Evolutionary conservation across 176 grass and related monocot genomes (phyloP).

Genomic region (Carex littledalei): DNA sequence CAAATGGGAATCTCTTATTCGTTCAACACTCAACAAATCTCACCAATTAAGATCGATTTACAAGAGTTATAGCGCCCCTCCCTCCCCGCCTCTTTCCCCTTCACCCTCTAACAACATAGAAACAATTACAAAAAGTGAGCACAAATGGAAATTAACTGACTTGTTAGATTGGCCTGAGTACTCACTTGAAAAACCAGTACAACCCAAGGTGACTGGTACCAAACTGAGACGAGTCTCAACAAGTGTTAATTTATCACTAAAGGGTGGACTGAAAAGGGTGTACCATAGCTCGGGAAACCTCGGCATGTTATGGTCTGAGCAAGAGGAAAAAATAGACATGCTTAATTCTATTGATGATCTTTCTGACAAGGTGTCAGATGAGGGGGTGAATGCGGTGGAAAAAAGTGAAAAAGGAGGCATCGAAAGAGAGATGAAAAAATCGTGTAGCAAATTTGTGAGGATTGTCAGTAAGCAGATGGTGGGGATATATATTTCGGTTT

Average conservation of each 20-base stretch:
- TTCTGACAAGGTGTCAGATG: constrained; percentile 41
- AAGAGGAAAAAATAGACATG: constrained; percentile 45
- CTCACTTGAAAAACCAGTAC: constrained; percentile 33
- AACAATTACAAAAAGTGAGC: background rate
- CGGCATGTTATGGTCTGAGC: constrained; percentile 55
- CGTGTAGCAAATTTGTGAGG: constrained; percentile 27
- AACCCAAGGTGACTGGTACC: background rate
- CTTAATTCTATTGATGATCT: constrained; percentile 35
- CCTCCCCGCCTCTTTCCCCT: constrained; percentile 29
- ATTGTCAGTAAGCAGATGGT: constrained; percentile 73
- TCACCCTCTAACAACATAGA: background rate
- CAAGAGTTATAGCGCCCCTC: constrained; percentile 61
- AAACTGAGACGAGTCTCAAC: constrained; percentile 42
- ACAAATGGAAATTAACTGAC: background rate
- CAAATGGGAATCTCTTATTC: constrained; percentile 57
- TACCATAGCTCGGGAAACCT: constrained; percentile 62
- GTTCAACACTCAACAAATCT: constrained; percentile 55
- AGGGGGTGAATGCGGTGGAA: constrained; percentile 18
- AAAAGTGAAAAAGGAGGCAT: constrained; percentile 7
- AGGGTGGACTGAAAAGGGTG: constrained; percentile 38
- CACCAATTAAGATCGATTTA: constrained; percentile 26
- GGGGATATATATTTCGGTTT: constrained; percentile 59
- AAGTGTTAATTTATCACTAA: constrained; percentile 22
- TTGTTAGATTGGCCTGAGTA: constrained; percentile 55
- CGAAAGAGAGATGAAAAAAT: constrained; percentile 2